Evolutionary conservation across 2,329 filamentous ascomycete species (phyloP).

Genomic region (Aspergillus uvarum): DNA sequence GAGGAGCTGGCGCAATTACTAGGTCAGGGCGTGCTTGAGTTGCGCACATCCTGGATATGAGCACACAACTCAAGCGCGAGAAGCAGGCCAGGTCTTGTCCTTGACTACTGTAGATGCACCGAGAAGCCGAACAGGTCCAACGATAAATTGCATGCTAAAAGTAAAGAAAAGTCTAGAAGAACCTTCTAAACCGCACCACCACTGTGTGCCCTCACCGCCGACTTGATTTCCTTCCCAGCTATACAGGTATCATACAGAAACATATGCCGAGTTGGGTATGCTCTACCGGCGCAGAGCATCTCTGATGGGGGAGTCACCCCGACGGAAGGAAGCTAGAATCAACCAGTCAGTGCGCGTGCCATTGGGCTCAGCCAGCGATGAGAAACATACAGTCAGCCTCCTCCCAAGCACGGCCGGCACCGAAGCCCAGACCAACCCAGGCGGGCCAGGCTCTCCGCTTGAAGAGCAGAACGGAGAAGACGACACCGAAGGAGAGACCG

Average conservation of each 20-base stretch:
- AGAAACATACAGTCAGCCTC: constrained; percentile 81
- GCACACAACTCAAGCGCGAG: neutral
- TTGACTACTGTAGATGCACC: neutral
- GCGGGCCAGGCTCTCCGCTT: constrained; percentile 97
- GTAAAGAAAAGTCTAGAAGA: constrained; percentile 18
- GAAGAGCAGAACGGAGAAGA: constrained; percentile 98
- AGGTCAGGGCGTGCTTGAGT: neutral
- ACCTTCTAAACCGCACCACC: constrained; percentile 20
- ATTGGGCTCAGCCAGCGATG: neutral
- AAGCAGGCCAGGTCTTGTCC: neutral
- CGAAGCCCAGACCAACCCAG: constrained; percentile 91
- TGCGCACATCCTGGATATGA: neutral
- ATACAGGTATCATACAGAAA: constrained; percentile 42
- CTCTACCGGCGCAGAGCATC: constrained; percentile 40
- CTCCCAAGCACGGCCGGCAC: constrained; percentile 94
- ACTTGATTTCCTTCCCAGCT: constrained; percentile 26
- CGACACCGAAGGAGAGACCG: constrained; percentile 93
- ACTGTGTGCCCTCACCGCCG: constrained; percentile 13
- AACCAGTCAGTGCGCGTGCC: constrained; percentile 14
- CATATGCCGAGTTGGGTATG: constrained; percentile 17
- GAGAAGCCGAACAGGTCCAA: constrained; percentile 8
- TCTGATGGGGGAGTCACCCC: constrained; percentile 42
- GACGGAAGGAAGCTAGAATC: constrained; percentile 44
- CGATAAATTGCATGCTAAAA: constrained; percentile 20
- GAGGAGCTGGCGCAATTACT: too few relatives aligned